phyloP scores from a whole-genome alignment of 176 grass and related monocot species.

The Oryza nivara region DNA sequence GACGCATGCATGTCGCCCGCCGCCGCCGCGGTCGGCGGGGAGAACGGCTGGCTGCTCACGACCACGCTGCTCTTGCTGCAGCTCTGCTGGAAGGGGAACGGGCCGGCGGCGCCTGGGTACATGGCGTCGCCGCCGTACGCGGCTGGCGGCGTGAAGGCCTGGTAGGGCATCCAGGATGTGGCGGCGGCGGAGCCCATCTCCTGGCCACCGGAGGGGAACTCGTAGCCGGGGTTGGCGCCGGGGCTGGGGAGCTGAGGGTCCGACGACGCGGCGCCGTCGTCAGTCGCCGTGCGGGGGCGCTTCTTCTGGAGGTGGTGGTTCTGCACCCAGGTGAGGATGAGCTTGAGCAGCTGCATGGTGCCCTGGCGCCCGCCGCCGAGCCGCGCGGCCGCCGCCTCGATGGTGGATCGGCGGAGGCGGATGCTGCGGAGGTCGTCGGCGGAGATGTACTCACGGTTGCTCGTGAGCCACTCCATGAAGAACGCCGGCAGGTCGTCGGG shows the following conservation, averaged over 20 bases:
- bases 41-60: constrained; percentile 68
- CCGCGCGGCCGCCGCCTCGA: constrained; percentile 70
- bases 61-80: constrained; percentile 61
- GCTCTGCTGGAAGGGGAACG: constrained; percentile 54
- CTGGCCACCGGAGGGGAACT: constrained; percentile 32
- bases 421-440: constrained; percentile 87
- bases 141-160: constrained; percentile 19
- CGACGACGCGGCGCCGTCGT: constrained; percentile 33
- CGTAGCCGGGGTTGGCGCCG: constrained; percentile 22
- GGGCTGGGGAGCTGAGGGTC: constrained; percentile 26
- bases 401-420: constrained; percentile 82
- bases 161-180: constrained; percentile 61
- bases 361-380: constrained; percentile 71
- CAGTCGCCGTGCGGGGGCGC: constrained; percentile 35
- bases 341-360: constrained; percentile 80
- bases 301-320: constrained; percentile 85
- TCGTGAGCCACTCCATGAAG: constrained; percentile 96
- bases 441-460: constrained; percentile 80
- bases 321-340: constrained; percentile 94
- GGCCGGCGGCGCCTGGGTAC: constrained; percentile 35
- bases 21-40: constrained; percentile 35
- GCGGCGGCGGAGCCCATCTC: background rate
- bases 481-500: constrained; percentile 70
- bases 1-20: constrained; percentile 63
- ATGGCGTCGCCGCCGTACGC: constrained; percentile 53